Evolutionary conservation across 441 rosid species (phyloP).

Genomic region (Macaranga tanarius): DNA sequence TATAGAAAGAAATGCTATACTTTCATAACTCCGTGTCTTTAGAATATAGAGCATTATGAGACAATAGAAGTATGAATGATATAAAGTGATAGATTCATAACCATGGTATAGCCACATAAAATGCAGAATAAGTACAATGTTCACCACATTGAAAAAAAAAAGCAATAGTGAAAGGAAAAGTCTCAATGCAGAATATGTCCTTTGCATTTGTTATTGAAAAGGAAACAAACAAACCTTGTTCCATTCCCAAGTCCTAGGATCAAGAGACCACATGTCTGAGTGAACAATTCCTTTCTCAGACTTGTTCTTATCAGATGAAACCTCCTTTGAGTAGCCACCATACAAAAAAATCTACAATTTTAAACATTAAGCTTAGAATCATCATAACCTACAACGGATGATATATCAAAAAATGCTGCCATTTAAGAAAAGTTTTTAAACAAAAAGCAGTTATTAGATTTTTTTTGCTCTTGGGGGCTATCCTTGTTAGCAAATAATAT

Average conservation of each 20-base stretch:
- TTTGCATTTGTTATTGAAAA: neutral
- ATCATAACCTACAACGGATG: neutral
- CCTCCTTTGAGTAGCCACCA: slow-evolving; percentile 96
- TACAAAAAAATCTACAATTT: slow-evolving; percentile 69
- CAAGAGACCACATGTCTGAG: slow-evolving; percentile 95
- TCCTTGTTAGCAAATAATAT: slow-evolving; percentile 2
- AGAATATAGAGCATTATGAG: neutral
- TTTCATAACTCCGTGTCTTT: neutral
- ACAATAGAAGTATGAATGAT: too few relatives aligned
- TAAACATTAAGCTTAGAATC: slow-evolving; percentile 9
- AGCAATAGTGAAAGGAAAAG: neutral
- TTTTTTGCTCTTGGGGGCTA: slow-evolving; percentile 1
- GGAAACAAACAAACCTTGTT: slow-evolving; percentile 63
- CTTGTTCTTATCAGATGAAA: slow-evolving; percentile 68
- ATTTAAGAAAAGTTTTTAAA: neutral
- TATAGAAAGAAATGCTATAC: neutral
- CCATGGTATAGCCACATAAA: neutral
- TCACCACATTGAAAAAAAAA: neutral
- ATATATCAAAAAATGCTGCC: neutral
- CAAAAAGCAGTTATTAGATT: neutral
- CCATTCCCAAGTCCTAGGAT: slow-evolving; percentile 99
- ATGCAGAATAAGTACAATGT: neutral
- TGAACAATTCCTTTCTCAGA: slow-evolving; percentile 93
- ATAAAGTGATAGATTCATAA: neutral
- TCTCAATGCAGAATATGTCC: neutral